phyloP scores from a whole-genome alignment of 768 basidiomycete species.

The Candolleomyces eurysporus region DNA sequence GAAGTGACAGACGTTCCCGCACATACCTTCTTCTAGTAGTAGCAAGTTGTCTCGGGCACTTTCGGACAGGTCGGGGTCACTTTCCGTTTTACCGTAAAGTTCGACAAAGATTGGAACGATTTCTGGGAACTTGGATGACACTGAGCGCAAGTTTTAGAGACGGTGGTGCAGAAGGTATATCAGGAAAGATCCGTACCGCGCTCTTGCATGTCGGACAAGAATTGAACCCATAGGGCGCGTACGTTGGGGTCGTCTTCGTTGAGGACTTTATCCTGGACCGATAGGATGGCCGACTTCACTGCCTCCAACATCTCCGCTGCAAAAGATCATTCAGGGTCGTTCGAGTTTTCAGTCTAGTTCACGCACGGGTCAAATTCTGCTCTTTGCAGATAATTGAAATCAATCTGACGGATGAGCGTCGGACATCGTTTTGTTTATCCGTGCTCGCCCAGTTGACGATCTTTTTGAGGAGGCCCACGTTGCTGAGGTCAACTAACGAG shows the following conservation, averaged over 20 bases:
- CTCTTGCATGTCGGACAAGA: not conserved
- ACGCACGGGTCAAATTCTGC: not conserved
- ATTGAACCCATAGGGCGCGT: not conserved
- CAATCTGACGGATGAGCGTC: not conserved
- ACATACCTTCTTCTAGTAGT: too few relatives aligned
- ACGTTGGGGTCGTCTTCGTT: not conserved
- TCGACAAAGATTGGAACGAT: too few relatives aligned
- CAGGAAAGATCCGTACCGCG: too few relatives aligned
- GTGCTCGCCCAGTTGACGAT: too few relatives aligned
- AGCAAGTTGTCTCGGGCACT: too few relatives aligned
- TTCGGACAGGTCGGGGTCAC: too few relatives aligned
- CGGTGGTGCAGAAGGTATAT: too few relatives aligned
- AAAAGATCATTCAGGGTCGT: not conserved
- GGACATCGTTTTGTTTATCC: not conserved
- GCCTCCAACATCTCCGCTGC: not conserved
- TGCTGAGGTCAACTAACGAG: too few relatives aligned
- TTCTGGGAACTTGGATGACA: not conserved
- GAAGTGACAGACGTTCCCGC: too few relatives aligned
- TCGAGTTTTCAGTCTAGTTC: not conserved
- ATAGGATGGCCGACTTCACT: too few relatives aligned
- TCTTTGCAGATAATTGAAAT: not conserved
- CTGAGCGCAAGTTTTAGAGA: not conserved
- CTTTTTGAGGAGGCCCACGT: too few relatives aligned
- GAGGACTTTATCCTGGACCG: not conserved
- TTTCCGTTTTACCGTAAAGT: too few relatives aligned